phyloP scores from a whole-genome alignment of 169 alveolate species.

The Babesia sp. region DNA sequence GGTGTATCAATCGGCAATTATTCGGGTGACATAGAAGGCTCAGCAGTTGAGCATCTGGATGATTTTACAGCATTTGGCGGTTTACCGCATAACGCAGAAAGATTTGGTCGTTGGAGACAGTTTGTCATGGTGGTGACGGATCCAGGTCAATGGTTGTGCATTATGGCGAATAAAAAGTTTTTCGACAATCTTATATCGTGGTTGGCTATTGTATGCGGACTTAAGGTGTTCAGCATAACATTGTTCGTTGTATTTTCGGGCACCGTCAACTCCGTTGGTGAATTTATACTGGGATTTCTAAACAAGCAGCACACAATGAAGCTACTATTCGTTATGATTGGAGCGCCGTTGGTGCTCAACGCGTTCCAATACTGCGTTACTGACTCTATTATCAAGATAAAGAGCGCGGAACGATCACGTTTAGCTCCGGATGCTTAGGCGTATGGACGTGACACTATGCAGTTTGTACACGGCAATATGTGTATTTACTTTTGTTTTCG shows the following conservation, averaged over 20 bases:
- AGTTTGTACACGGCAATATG: no score
- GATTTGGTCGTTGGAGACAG: slow-evolving; percentile 6
- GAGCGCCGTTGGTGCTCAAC: slow-evolving; percentile 59
- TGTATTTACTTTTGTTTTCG: no score
- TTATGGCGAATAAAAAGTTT: slow-evolving; percentile 33
- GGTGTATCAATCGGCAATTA: slow-evolving; percentile 1
- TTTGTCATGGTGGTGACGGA: slow-evolving; percentile 5
- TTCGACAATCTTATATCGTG: slow-evolving; percentile 48
- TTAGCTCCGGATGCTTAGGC: not conserved
- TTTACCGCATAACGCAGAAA: slow-evolving; percentile 8
- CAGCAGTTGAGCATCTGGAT: not conserved
- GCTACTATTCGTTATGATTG: slow-evolving; percentile 63
- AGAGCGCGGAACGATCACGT: slow-evolving; percentile 9
- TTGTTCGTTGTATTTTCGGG: slow-evolving; percentile 49
- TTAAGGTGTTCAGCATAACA: slow-evolving; percentile 38
- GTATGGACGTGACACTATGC: not conserved
- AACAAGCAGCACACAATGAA: slow-evolving; percentile 37
- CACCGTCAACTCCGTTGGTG: slow-evolving; percentile 29
- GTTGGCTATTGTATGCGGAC: slow-evolving; percentile 62
- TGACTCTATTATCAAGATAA: slow-evolving; percentile 62
- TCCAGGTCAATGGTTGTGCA: slow-evolving; percentile 28
- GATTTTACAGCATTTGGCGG: slow-evolving; percentile 9
- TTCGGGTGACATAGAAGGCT: slow-evolving; percentile 20
- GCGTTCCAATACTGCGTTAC: slow-evolving; percentile 67
- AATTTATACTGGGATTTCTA: slow-evolving; percentile 37